Conservation (phyloP, 139 green algal species). For the Chlorella sp. region DNA sequence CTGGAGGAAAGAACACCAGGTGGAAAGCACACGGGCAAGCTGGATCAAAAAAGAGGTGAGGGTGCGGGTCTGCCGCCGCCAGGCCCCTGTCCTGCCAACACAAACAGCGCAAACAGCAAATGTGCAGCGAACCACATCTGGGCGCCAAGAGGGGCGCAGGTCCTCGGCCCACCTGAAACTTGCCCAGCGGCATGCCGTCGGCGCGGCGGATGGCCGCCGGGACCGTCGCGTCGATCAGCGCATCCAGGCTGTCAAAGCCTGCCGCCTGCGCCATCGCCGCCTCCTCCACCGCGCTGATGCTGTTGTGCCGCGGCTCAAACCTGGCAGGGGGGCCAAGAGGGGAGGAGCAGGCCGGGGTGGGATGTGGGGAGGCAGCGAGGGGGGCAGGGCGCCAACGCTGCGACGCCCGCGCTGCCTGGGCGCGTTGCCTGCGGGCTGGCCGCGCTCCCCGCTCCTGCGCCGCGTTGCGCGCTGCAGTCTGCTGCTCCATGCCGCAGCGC, state of each 20-base stretch:
- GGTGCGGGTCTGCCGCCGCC: too few relatives aligned
- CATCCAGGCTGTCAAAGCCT: slow-evolving; percentile 87
- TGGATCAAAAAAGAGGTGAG: too few relatives aligned
- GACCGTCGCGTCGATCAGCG: slow-evolving; percentile 94
- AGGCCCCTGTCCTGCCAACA: too few relatives aligned
- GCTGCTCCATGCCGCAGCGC: neutral
- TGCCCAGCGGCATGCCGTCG: slow-evolving; percentile 83
- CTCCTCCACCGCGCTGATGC: slow-evolving; percentile 72
- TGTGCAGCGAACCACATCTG: too few relatives aligned
- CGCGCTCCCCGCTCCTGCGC: neutral
- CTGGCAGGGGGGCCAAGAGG: slow-evolving; percentile 41
- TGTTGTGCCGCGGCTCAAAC: slow-evolving; percentile 97
- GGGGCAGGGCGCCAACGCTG: neutral
- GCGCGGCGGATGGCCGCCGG: slow-evolving; percentile 81
- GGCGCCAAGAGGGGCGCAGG: too few relatives aligned
- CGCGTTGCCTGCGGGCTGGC: neutral
- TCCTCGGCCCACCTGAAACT: too few relatives aligned
- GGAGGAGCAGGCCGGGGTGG: neutral
- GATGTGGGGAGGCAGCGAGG: neutral
- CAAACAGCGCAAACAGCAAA: too few relatives aligned
- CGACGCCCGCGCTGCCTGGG: neutral
- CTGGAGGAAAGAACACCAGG: too few relatives aligned
- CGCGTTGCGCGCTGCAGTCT: neutral
- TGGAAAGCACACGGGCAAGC: too few relatives aligned
- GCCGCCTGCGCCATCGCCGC: slow-evolving; percentile 81